phyloP scores from a whole-genome alignment of 257 asterid species.

The Solanum infundibuliforme region DNA sequence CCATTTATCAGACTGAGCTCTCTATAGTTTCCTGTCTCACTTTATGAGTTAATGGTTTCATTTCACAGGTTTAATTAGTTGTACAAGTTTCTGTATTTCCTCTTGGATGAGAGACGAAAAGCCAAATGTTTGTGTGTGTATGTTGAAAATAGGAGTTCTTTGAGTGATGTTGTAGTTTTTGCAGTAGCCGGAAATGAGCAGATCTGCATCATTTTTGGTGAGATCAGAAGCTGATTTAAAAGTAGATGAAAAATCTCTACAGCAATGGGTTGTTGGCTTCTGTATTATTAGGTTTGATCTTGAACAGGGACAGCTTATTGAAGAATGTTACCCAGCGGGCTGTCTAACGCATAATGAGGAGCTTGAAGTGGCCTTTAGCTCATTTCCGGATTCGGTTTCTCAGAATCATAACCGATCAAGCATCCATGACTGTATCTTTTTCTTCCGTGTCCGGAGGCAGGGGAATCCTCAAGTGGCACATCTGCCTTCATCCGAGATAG shows the following conservation, averaged over 20 bases:
- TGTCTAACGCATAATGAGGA: slow-evolving; percentile 81
- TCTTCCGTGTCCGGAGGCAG: slow-evolving; percentile 69
- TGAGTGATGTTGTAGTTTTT: slow-evolving; percentile 22
- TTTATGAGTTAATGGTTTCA: background rate
- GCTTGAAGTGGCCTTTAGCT: slow-evolving; percentile 86
- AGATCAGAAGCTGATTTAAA: slow-evolving; percentile 58
- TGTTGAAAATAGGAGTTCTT: slow-evolving; percentile 21
- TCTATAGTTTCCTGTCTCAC: background rate
- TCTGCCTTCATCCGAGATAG: slow-evolving; percentile 36
- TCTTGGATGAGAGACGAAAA: slow-evolving; percentile 6
- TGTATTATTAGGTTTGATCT: slow-evolving; percentile 91
- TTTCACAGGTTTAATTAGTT: background rate
- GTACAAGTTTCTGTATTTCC: background rate
- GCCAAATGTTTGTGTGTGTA: background rate
- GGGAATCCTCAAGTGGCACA: slow-evolving; percentile 17
- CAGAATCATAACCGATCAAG: slow-evolving; percentile 86
- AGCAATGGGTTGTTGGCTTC: slow-evolving; percentile 80
- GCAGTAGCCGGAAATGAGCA: slow-evolving; percentile 59
- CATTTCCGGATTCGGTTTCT: slow-evolving; percentile 98
- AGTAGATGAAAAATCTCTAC: slow-evolving; percentile 60
- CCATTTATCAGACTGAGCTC: background rate
- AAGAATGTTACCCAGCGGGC: slow-evolving; percentile 86
- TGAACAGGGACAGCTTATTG: slow-evolving; percentile 95
- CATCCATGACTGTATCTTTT: slow-evolving; percentile 87
- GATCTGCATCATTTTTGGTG: slow-evolving; percentile 76